Evolutionary conservation across 768 basidiomycete species (phyloP), one percentile per base, ranked within the genome.

Genomic region (Dendrothele bispora): DNA sequence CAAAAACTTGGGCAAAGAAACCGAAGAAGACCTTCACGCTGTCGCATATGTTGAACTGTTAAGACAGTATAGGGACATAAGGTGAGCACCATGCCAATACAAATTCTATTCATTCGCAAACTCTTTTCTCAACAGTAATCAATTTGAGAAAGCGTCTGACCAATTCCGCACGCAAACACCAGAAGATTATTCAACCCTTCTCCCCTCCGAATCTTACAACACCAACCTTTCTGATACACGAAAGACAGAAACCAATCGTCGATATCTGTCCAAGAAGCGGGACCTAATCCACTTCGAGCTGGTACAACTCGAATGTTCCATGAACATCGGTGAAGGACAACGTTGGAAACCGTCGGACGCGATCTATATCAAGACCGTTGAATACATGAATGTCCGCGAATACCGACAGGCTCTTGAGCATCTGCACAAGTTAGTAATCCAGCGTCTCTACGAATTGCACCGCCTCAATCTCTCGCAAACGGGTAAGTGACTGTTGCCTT

Each of bases 401-500:
- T 73, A 69, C 40, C 59, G 54, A 11, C 46, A 34, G 7, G 65
- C 66, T 1, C 55, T 74, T 0, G 57, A 69, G 15, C 52, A 59
- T 15, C 52, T 74, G 0, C 63, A 71, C 42, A 36, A 51, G 22
- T 62, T 73, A 7, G 64, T 66, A 3, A 49, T 70, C 0, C 64
- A 65, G 49, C 55, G 59, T 1, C 51, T 74, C 1, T 70, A 74
- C 51, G 67, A 74, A 50, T 57, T 73, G 4, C 65, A 66, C 22
- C 67, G 67, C 50, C 45, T 70, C 20, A 71, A 72, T 53, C 52
- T 71, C 11, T 55, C 64, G 11, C 48, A 56, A 3, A 71, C 62
- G 17, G 71, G 70, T 69, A 49, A 21, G 59, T 55, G 10, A 20
- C 21, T 42, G 14, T 7, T 32, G 6, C 36, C 18, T n/a, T 40